Evolutionary conservation across 441 rosid genomes (phyloP).

Genomic region (Euphorbia schlechtendalii): DNA sequence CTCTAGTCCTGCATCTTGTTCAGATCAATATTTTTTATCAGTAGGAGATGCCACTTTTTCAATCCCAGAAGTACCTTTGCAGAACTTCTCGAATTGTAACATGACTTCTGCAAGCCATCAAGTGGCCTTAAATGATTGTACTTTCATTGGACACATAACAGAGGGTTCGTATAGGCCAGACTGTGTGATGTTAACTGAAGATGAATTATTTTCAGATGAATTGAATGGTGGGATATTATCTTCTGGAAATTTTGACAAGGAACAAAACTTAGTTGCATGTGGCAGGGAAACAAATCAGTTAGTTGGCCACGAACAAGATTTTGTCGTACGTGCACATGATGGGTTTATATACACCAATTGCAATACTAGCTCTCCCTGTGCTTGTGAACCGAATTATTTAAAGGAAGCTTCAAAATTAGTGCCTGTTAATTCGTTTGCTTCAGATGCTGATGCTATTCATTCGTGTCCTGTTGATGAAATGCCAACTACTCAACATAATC

Average conservation of each 20-base stretch:
- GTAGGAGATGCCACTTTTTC: slow-evolving; percentile 42
- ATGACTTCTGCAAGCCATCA: too few relatives aligned
- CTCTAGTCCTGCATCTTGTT: slow-evolving; percentile 53
- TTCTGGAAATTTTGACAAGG: slow-evolving; percentile 38
- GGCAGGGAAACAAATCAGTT: too few relatives aligned
- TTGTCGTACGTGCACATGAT: slow-evolving; percentile 28
- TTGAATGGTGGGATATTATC: slow-evolving; percentile 33
- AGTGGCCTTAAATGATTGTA: too few relatives aligned
- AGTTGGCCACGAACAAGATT: slow-evolving; percentile 36
- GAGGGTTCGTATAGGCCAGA: too few relatives aligned
- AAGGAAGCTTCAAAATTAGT: slow-evolving; percentile 57
- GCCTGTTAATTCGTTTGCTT: slow-evolving; percentile 47
- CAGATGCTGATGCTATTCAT: slow-evolving; percentile 35
- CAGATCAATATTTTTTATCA: slow-evolving; percentile 53
- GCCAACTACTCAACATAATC: slow-evolving; percentile 29
- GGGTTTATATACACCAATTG: slow-evolving; percentile 45
- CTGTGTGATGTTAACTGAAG: slow-evolving; percentile 63
- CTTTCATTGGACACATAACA: too few relatives aligned
- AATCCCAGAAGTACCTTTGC: slow-evolving; percentile 51
- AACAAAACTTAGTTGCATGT: slow-evolving; percentile 32
- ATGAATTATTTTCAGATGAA: slow-evolving; percentile 72
- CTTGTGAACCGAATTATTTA: slow-evolving; percentile 38
- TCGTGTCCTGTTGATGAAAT: slow-evolving; percentile 36
- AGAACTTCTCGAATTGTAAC: slow-evolving; percentile 31
- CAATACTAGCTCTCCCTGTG: slow-evolving; percentile 37